A percentile compares a stretch with the other conserved stretches of the same genome.
phyloP scores from a whole-genome alignment of 2,329 filamentous ascomycete species.

The Chaetoscypha palmicola region DNA sequence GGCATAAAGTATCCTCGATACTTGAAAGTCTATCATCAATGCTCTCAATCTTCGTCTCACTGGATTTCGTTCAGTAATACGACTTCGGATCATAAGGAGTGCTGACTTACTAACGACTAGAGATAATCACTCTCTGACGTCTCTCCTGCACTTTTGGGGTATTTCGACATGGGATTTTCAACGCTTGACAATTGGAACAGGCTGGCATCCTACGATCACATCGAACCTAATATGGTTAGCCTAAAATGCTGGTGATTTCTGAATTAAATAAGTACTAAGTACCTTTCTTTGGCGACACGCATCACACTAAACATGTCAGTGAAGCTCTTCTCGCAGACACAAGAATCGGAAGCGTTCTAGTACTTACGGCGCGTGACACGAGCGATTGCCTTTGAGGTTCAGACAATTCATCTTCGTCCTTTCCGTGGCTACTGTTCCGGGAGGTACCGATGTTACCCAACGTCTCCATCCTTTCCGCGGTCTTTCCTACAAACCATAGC shows the following conservation, averaged over 20 bases:
- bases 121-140: conserved; percentile 15
- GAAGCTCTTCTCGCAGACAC: no score
- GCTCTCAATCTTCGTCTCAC: conserved; percentile 14
- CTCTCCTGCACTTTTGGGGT: conserved; percentile 5
- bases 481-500: no score
- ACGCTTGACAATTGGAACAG: neutral
- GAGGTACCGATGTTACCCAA: no score
- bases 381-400: no score
- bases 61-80: neutral
- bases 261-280: no score
- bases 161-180: neutral
- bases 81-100: neutral
- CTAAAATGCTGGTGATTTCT: no score
- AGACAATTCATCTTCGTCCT: no score
- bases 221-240: neutral
- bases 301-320: conserved; percentile 1
- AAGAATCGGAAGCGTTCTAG: no score
- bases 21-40: conserved; percentile 13
- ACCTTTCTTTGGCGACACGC: conserved; percentile 2
- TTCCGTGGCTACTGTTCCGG: no score
- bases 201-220: neutral
- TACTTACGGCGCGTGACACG: neutral
- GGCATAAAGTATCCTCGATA: conserved; percentile 12
- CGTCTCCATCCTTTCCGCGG: no score
- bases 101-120: conserved; percentile 15